These are phyloP conservation scores for Melocanna baccifera DNA, from an alignment of 176 grass and related monocot species.

Conservation along the genomic window DNA sequence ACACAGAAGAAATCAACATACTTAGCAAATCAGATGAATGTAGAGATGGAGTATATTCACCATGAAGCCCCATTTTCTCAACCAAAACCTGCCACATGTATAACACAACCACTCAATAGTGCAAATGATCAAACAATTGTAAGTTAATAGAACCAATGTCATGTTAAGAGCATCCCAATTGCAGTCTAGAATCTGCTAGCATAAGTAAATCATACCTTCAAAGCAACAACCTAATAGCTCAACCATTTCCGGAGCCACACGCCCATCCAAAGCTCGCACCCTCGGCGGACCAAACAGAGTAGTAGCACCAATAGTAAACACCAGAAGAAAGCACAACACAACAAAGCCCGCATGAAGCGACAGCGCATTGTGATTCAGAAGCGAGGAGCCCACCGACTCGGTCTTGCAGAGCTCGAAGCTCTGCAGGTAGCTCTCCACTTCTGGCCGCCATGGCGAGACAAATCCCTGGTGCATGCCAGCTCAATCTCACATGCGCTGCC, in stretches of 20 bases:
- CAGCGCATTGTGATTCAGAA: conserved; percentile 34
- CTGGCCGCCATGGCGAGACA: conserved; percentile 34
- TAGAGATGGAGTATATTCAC: conserved; percentile 53
- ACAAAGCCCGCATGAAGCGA: background rate
- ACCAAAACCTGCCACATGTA: conserved; percentile 70
- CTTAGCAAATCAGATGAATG: conserved; percentile 66
- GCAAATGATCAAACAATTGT: background rate
- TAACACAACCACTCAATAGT: conserved; percentile 11
- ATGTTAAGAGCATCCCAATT: background rate
- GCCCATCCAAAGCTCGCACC: no score
- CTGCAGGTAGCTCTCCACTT: conserved; percentile 10
- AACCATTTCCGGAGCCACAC: no score
- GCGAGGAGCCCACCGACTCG: conserved; percentile 46
- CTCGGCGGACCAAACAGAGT: no score
- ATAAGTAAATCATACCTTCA: conserved; percentile 65
- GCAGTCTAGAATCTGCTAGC: background rate
- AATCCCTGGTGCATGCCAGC: conserved; percentile 18
- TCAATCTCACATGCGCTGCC: conserved; percentile 31
- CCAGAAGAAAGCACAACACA: no score
- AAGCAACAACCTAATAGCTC: no score
- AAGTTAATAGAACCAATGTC: background rate
- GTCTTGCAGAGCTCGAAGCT: conserved; percentile 58
- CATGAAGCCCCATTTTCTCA: conserved; percentile 96
- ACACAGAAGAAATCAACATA: conserved; percentile 41
- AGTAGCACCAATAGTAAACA: no score